Evolutionary conservation across 257 asterid genomes (phyloP), one percentile per base, ranked within the genome.

Genomic region (Ehretia macrophylla): DNA sequence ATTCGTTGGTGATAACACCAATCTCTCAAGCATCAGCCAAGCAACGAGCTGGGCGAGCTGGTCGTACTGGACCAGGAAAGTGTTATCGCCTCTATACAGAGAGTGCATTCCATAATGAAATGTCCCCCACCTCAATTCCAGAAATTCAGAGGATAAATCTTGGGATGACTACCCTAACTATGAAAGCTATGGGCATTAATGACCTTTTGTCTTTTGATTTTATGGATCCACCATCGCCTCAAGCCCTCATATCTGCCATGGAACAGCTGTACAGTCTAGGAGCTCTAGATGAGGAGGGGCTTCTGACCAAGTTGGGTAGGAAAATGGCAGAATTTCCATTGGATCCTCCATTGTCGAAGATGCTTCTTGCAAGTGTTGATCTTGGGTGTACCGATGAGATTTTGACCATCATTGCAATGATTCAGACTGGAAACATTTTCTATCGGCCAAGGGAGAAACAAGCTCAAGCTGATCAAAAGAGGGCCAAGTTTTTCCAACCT

Each of bases 21-120:
- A 91, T 91, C 62, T 91, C 98, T 44, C 98, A 91, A 79, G 98
- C 98, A 63, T 91, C 98, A 35, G 96, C 98, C 11, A 91, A 91
- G 77, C 98, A 87, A 66, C 78, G 95, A 69, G 98, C 96, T 1
- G 96, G 96, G 1, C 80, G 96, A 16, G 98, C 94, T 14, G 96
- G 96, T 11, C 94, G 96, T 39, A 87, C 96, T 8, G 98, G 95
- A 42, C 95, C 95, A 1, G 98, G 98, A 35, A 91, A 91, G 79
- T 91, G 98, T 60, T 91, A 91, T 71, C 98, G 96, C 39, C 94
- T 91, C 56, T 91, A 82, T 52, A 91, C 96, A 37, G 98, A 91
- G 74, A 85, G 95, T 64, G 98, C 98, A 5, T 91, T 91, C 64
- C 98, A 91, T 71, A 91, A 86, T 69, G 98, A 91, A 72, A 91